Evolutionary conservation across 2,329 filamentous ascomycete genomes (phyloP), one percentile per base, ranked within the genome.

Genomic region (Colletotrichum sp.): DNA sequence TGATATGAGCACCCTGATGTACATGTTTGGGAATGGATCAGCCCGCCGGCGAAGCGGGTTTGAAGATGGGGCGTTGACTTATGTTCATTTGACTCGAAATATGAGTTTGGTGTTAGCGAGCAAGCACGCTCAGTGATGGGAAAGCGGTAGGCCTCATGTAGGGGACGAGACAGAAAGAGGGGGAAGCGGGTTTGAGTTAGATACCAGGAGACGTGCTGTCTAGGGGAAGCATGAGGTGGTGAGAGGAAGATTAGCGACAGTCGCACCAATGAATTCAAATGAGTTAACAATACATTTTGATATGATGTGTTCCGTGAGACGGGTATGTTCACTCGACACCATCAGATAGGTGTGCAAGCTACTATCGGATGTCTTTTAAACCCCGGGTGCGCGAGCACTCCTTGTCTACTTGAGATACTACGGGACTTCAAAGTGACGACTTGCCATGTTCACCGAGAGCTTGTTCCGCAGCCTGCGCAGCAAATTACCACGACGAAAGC

Each of bases 201-300:
- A 67, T 67, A 63, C 69, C 73, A 73, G 18, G 24, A 32, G 68
- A n/a, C 39, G 18, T 15, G 44, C 28, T 64, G 32, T 36, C 15
- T 34, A 8, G 32, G 55, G 44, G 32, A 63, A 16, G 62, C 74
- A 73, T 69, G 74, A 76, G 74, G 74, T 69, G 74, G 74, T 73
- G 74, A 76, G 74, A 74, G 74, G 74, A 69, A 49, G 74, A 76
- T 13, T 57, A 69, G 74, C 70, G 59, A 73, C 49, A 60, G 74
- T 63, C 65, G 70, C 74, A 34, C 57, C 62, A 65, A 39, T 66
- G 64, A 36, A 73, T 69, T 62, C 34, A 49, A 73, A 76, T 49
- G 64, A 34, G 74, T 76, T 49, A 73, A 76, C 57, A 49, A 49
- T 10, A 49, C 28, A 1, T 21, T 52, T 3, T 2, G 6, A 44